Conservation (phyloP, 495 filamentous ascomycete species). For the Cenococcum geophilum region DNA sequence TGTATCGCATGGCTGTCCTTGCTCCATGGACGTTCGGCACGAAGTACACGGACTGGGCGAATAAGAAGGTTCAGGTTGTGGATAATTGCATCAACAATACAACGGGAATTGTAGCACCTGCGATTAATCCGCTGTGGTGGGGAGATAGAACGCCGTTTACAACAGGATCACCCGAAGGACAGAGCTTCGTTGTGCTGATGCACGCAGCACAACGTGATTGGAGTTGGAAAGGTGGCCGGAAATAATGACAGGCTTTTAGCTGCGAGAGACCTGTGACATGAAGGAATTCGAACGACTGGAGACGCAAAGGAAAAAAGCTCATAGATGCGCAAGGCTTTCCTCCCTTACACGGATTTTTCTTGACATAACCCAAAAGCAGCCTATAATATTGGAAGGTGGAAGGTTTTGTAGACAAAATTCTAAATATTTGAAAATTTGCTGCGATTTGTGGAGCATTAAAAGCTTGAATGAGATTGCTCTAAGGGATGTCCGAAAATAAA, state of each 20-base stretch:
- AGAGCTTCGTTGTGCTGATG: conserved; percentile 45
- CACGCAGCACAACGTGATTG: conserved; percentile 45
- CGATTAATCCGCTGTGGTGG: conserved; percentile 47
- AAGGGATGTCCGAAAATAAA: too few species aligned
- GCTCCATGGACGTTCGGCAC: conserved; percentile 38
- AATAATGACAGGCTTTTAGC: background rate
- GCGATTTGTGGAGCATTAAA: background rate
- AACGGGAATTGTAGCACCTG: conserved; percentile 42
- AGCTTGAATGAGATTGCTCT: background rate
- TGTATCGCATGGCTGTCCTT: conserved; percentile 45
- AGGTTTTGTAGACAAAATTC: too few species aligned
- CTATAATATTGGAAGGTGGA: too few species aligned
- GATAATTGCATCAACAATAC: conserved; percentile 33
- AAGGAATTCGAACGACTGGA: too few species aligned
- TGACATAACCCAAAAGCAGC: too few species aligned
- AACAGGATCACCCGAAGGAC: conserved; percentile 44
- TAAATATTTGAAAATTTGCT: too few species aligned
- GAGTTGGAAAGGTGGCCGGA: conserved; percentile 4
- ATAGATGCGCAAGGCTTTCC: too few species aligned
- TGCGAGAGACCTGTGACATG: too few species aligned
- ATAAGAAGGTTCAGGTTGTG: conserved; percentile 40
- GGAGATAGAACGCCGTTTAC: conserved; percentile 34
- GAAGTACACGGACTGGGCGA: conserved; percentile 44
- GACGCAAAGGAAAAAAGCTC: too few species aligned
- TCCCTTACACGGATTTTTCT: too few species aligned